Evolutionary conservation across 139 green algal genomes (phyloP).

Genomic region (Volvox reticuliferus): DNA sequence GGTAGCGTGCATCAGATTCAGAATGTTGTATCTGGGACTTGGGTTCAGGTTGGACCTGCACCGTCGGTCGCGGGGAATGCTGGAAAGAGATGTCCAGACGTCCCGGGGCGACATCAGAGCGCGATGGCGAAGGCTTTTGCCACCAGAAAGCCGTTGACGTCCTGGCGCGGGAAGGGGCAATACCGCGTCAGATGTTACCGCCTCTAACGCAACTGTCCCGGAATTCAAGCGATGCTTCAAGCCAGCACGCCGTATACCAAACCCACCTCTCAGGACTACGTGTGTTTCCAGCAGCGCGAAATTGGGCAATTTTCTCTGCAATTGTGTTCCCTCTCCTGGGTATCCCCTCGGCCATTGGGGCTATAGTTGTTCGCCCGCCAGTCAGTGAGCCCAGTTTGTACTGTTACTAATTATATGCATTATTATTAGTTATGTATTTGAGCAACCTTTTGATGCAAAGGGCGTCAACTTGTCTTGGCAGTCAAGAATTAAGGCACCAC

Average conservation of each 20-base stretch:
- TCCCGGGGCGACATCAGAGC: background rate
- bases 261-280: background rate
- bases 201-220: no score
- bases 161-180: no score
- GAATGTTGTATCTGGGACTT: no score
- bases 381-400: no score
- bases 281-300: background rate
- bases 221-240: no score
- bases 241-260: no score
- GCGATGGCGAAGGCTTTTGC: background rate
- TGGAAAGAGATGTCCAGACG: background rate
- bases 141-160: background rate
- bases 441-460: no score
- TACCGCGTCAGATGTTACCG: no score
- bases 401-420: no score
- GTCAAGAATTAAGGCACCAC: no score
- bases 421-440: no score
- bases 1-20: background rate
- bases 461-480: no score
- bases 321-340: background rate
- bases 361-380: background rate
- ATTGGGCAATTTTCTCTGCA: slow-evolving; percentile 21
- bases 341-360: slow-evolving; percentile 13
- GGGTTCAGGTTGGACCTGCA: background rate
- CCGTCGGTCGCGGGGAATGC: background rate